Percentiles rank a stretch among this genome's conserved stretches.
Evolutionary conservation across 225 moss, liverwort and hornwort species (phyloP).

Genomic region (Antitrichia curtipendula): DNA sequence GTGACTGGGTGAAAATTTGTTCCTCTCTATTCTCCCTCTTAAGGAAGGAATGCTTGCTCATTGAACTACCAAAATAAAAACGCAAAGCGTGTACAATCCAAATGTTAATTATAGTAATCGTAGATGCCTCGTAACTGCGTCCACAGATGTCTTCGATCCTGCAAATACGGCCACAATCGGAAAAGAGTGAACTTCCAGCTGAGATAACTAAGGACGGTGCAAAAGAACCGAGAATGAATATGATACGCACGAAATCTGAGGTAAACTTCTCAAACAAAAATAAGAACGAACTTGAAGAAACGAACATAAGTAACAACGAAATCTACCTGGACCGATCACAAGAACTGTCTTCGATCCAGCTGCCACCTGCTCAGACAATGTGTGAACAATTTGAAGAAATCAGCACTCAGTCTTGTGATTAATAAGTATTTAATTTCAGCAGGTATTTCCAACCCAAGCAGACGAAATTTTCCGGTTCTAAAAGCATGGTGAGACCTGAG

Average conservation of each 20-base stretch:
- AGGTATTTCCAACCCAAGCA: not conserved
- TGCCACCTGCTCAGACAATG: conserved; percentile 57
- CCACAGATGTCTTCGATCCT: conserved; percentile 70
- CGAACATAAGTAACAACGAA: not conserved
- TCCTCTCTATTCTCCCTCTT: not conserved
- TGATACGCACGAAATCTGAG: not conserved
- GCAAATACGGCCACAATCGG: not conserved
- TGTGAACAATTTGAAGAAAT: not conserved
- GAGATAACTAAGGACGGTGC: not conserved
- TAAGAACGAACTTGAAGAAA: not conserved
- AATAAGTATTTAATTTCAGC: not conserved
- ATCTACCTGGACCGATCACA: conserved; percentile 87
- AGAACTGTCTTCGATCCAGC: conserved; percentile 98
- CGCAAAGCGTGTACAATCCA: not conserved
- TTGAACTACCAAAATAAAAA: not conserved
- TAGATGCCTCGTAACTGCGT: conserved; percentile 67
- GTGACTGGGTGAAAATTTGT: not conserved
- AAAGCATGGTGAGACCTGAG: conserved; percentile 47
- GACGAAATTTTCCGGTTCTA: not conserved
- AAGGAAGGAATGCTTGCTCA: not conserved
- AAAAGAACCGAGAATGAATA: not conserved
- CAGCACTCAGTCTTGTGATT: not conserved
- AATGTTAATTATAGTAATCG: conserved; percentile 32
- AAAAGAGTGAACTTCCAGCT: not conserved
- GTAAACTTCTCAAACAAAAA: not conserved